Base-by-base conservation (phyloP, 345 rosid species). In the Clausena lansium region DNA sequence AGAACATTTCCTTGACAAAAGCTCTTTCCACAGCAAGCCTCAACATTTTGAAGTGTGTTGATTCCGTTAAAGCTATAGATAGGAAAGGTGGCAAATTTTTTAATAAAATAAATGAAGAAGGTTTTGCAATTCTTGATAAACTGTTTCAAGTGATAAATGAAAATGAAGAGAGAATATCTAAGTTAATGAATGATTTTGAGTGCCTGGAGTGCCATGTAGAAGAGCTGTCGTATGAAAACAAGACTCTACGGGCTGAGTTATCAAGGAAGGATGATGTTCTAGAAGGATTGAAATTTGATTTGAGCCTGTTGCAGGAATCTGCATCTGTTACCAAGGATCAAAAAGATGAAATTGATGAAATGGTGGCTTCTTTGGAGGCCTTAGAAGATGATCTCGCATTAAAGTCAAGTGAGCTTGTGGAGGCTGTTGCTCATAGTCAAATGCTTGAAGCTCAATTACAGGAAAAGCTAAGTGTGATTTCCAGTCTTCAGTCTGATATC, bases 251-350 rank as follows among this genome's bases (percentile, higher is more conserved):
- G 70, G 84, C 83, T 68, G 97, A 96, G 87, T 77, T 92, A 83
- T 77, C 79, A 63, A 91, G 98, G 87, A 96, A 93, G 78, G 95
- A 96, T 78, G 94, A 91, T 54, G 86, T 96, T 83, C 74, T 93
- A 30, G 87, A 88, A 67, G 99, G 98, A 72, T 78, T 96, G 77
- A 85, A 82, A 79, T 96, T 96, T 87, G 97, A 96, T 84, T 84
- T 93, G 69, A 90, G 97, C 83, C 83, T 92, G 76, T 79, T 95
- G 80, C 99, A 95, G 80, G 99, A 93, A 77, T 92, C 99, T 78
- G 94, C 97, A 72, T 93, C 98, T 67, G 89, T 78, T 75, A 83
- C 87, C 22, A 90, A 82, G 76, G 99, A 96, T 81, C 89, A 87
- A 81, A 91, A 91, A 81, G 98, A 93, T 85, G 91, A 90, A 84